phyloP scores from a whole-genome alignment of 768 basidiomycete genomes.

The Sporobolomyces phaffii region DNA sequence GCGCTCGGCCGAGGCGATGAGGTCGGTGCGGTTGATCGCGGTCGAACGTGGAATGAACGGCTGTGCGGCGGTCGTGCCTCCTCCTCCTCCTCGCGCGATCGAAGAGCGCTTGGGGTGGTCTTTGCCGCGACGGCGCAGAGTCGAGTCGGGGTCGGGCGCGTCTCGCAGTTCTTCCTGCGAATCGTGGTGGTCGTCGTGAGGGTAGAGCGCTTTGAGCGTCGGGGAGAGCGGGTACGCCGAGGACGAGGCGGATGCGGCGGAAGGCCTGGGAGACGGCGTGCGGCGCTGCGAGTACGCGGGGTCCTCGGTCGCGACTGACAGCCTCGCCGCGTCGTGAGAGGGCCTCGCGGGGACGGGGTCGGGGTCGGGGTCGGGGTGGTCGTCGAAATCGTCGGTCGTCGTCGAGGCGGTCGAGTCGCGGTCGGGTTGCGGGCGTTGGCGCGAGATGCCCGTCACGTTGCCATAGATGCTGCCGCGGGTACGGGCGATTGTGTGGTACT shows the following conservation, averaged over 20 bases:
- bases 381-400: slow-evolving; percentile 6
- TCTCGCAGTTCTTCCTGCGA: neutral
- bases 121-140: neutral
- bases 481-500: slow-evolving; percentile 92
- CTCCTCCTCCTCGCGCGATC: slow-evolving; percentile 13
- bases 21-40: slow-evolving; percentile 81
- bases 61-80: slow-evolving; percentile 54
- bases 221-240: slow-evolving; percentile 38
- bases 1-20: slow-evolving; percentile 88
- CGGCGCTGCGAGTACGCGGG: slow-evolving; percentile 5
- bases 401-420: neutral
- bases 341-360: too few relatives aligned
- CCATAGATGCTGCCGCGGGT: slow-evolving; percentile 75
- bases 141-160: neutral
- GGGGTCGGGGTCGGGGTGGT: slow-evolving; percentile 6
- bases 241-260: slow-evolving; percentile 3
- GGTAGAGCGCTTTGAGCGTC: slow-evolving; percentile 41
- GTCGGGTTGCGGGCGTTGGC: neutral
- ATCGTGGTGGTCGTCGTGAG: slow-evolving; percentile 35
- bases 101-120: slow-evolving; percentile 12
- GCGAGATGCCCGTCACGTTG: slow-evolving; percentile 34
- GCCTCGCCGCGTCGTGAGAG: too few relatives aligned
- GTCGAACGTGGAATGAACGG: slow-evolving; percentile 87
- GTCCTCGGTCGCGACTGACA: slow-evolving; percentile 4
- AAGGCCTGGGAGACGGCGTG: slow-evolving; percentile 35